These are phyloP conservation scores for Starmerella apis DNA, from an alignment of 805 yeast species.

Conservation along the genomic window DNA sequence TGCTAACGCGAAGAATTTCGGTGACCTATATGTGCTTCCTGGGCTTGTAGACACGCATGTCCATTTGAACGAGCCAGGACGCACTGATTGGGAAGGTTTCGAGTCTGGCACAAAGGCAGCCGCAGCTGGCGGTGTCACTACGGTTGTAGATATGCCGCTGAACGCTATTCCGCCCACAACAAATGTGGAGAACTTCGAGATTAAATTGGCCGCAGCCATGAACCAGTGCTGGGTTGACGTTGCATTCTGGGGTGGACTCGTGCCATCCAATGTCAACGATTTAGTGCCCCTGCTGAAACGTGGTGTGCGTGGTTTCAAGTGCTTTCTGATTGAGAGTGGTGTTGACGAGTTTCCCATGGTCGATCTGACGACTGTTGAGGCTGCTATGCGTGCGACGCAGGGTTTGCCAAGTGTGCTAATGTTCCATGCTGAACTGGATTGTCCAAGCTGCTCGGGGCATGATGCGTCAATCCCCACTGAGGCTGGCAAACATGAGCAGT, in stretches of 20 bases:
- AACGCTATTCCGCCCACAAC: slow-evolving; percentile 96
- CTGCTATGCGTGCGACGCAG: slow-evolving; percentile 54
- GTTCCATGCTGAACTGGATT: slow-evolving; percentile 90
- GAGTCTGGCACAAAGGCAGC: slow-evolving; percentile 92
- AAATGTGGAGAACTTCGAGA: slow-evolving; percentile 60
- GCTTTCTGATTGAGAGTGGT: slow-evolving; percentile 84
- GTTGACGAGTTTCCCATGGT: slow-evolving; percentile 91
- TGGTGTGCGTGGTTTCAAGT: slow-evolving; percentile 92
- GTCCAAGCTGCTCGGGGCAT: slow-evolving; percentile 9
- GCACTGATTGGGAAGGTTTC: slow-evolving; percentile 97
- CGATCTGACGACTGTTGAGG: slow-evolving; percentile 46
- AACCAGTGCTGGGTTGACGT: slow-evolving; percentile 86
- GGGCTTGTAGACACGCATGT: slow-evolving; percentile 93
- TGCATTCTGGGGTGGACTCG: slow-evolving; percentile 93
- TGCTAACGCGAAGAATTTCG: slow-evolving; percentile 38
- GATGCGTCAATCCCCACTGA: not conserved
- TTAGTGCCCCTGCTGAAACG: slow-evolving; percentile 64
- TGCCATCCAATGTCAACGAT: slow-evolving; percentile 65
- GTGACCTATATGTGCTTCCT: slow-evolving; percentile 68
- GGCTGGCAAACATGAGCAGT: slow-evolving; percentile 1
- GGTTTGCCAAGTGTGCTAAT: slow-evolving; percentile 60
- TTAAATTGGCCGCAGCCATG: slow-evolving; percentile 65
- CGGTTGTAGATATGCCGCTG: slow-evolving; percentile 91
- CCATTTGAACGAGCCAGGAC: slow-evolving; percentile 89
- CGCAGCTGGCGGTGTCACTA: slow-evolving; percentile 92